These are phyloP conservation scores for Suillus occidentalis DNA, from an alignment of 768 basidiomycete species.

Conservation along the genomic window DNA sequence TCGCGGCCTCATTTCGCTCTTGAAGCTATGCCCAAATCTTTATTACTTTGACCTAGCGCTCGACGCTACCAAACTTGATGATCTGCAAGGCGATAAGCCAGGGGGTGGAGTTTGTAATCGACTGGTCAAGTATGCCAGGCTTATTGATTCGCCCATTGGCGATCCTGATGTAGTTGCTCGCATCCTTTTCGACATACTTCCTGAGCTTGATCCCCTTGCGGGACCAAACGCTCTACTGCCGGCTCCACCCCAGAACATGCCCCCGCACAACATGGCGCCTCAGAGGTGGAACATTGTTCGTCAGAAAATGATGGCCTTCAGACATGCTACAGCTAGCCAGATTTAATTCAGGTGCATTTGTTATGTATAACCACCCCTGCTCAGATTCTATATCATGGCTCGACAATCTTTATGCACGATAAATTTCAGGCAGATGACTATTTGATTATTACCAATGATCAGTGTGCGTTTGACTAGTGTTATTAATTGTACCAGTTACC, in stretches of 20 bases:
- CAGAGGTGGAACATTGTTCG: neutral
- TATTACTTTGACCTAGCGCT: constrained; percentile 1
- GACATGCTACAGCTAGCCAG: neutral
- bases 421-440: neutral
- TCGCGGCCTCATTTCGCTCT: constrained; percentile 4
- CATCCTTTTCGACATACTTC: constrained; percentile 7
- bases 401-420: neutral
- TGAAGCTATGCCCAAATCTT: constrained; percentile 5
- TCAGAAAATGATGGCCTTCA: neutral
- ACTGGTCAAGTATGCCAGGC: constrained; percentile 1
- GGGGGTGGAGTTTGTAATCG: constrained; percentile 5
- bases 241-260: neutral
- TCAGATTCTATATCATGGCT: neutral
- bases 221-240: neutral
- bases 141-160: constrained; percentile 1
- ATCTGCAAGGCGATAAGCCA: neutral
- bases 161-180: neutral
- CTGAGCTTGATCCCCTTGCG: constrained; percentile 3
- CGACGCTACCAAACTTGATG: constrained; percentile 6
- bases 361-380: neutral
- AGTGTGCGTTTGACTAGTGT: neutral
- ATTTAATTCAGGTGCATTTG: neutral
- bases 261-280: neutral
- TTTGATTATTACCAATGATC: neutral
- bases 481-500: neutral